Evolutionary conservation across 306 rosid species (phyloP), one percentile per base, ranked within the genome.

Genomic region (Vigna reflexopilosa): DNA sequence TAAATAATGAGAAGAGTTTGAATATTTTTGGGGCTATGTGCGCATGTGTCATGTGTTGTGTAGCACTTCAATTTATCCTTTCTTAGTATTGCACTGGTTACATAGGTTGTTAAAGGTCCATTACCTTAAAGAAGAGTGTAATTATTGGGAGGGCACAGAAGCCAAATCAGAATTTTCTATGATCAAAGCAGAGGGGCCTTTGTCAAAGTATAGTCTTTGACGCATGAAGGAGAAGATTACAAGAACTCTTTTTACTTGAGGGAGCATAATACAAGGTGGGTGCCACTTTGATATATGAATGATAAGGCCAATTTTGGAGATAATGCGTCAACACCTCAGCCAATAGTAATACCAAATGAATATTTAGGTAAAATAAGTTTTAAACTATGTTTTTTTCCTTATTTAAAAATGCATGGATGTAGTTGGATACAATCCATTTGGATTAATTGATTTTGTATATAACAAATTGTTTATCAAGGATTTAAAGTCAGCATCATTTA

Each of bases 211-310:
- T 75, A 76, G 57, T 79, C 77, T 69, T 70, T 75, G 64, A 71
- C 42, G 72, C 72, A 55, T 45, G 72, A 40, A 65, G 26, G 54
- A 51, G 83, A 82, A 72, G 61, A 24, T 72, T 58, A 73, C 16
- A 64, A 72, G 89, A 90, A 64, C 90, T 90, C 87, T 62, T 61
- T 64, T 61, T 68, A 67, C 85, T 75, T 68, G 80, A 67, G 84
- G 74, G 72, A 79, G 77, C 72, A 82, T 56, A 80, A 77, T 54
- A 68, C 66, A 56, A 71, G 47, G 80, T 82, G 87, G 89, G 87
- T 62, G 64, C 93, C 86, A 38, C 86, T 57, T 32, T 17, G 86
- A 87, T 84, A 48, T 30, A 30, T 73, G 75, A 67, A 81, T 80
- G 81, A 77, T 82, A 82, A 87, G 68, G 86, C 56, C 44, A 44